phyloP scores from a whole-genome alignment of 352 stramenopile species.

The Achlya hypogyna region DNA sequence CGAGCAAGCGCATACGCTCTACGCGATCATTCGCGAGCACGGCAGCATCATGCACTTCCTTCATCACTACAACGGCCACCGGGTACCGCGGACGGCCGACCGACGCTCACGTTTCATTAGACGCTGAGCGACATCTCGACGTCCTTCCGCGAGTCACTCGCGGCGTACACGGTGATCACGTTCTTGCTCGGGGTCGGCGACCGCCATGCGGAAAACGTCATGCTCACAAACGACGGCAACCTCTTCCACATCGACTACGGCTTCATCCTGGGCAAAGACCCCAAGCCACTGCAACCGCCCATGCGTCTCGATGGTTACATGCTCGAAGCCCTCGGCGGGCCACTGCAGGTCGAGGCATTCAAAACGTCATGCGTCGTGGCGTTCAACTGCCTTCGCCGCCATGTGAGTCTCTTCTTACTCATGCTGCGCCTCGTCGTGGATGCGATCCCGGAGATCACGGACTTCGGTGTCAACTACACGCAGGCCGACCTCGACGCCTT shows the following conservation, averaged over 20 bases:
- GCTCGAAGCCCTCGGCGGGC: conserved; percentile 75
- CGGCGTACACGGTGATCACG: conserved; percentile 99
- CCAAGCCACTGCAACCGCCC: conserved; percentile 95
- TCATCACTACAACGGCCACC: conserved; percentile 77
- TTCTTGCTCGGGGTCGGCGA: conserved; percentile 99
- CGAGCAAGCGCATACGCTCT: conserved; percentile 75
- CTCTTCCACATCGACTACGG: conserved; percentile 99
- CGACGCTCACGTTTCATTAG: neutral
- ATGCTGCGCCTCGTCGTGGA: conserved; percentile 79
- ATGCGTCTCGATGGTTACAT: conserved; percentile 95
- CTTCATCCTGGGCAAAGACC: conserved; percentile 97
- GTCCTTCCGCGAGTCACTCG: conserved; percentile 86
- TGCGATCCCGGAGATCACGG: conserved; percentile 72
- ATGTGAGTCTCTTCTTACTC: conserved; percentile 83
- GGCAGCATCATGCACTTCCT: conserved; percentile 77
- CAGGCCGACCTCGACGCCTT: conserved; percentile 77
- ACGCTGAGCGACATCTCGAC: conserved; percentile 80
- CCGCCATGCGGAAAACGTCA: conserved; percentile 98
- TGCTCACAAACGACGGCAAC: conserved; percentile 93
- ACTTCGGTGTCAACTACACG: conserved; percentile 80
- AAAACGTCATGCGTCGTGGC: conserved; percentile 80
- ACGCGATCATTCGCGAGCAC: conserved; percentile 79
- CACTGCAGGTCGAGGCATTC: conserved; percentile 79
- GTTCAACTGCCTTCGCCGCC: conserved; percentile 77
- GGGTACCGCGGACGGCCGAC: conserved; percentile 18